Base-by-base conservation (phyloP, 2,329 filamentous ascomycete genomes). In the Setomelanomma holmii region DNA sequence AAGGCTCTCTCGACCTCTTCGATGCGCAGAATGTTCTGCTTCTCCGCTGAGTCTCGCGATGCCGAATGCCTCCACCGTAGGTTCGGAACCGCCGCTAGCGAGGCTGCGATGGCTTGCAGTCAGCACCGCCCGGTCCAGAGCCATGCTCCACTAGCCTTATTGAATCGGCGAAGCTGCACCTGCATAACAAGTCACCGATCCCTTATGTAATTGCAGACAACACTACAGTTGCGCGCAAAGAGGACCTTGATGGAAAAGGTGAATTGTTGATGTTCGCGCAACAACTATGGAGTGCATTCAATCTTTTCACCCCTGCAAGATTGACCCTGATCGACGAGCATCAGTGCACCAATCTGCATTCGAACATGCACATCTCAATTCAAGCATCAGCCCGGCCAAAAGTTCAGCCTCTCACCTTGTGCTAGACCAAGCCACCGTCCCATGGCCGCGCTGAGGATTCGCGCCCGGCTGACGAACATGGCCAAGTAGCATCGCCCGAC, bases 81-180 rank as follows among this genome's bases (percentile, higher is more conserved):
- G 21, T 1, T 24, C 36, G 45, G 45, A 24, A 19, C 19, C 14
- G 45, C 45, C 36, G 36, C 39, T 22, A 7, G 33, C 16, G 19
- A 40, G 19, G 45, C 45, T 41, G 40, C 23, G 23, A 36, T 40
- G 45, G 45, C 45, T 47, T 47, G 24, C 24, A 21, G 23, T 46
- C 45, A 40, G 36, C 44, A 46, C 19, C 42, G 45, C 45, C 24
- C 45, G 24, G 45, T 47, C 45, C 24, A 40, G 45, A 46, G 36
- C 45, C 6, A 36, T 45, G 27, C 24, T 41, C 36, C 36, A 19
- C 45, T 40, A 40, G 38, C 36, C 16, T 19, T 47, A 40, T 27
- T 41, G 39, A 22, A 5, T 41, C 14, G 14, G n/a, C 14, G 21
- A 41, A 27, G n/a, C 39, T 5, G 39, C 11, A 23, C 20, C 39